A percentile compares a stretch with the other conserved stretches of the same genome.
phyloP scores from a whole-genome alignment of 768 basidiomycete genomes.

The Boletus sp. region DNA sequence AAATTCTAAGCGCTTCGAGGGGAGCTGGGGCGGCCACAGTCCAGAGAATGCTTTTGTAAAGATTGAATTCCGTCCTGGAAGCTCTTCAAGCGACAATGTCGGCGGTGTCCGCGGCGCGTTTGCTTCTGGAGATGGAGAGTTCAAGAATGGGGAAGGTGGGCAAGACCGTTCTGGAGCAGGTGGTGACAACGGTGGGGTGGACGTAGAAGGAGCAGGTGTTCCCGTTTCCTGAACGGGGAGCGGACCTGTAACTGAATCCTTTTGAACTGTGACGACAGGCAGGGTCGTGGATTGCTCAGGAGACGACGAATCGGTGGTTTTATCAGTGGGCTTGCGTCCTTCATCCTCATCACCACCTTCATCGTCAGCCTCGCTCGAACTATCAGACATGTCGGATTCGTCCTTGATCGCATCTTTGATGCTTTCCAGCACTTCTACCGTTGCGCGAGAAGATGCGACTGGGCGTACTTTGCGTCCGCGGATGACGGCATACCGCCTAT shows the following conservation, averaged over 20 bases:
- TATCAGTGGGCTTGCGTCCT: slow-evolving; percentile 30
- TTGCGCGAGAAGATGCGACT: slow-evolving; percentile 84
- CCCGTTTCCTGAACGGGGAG: slow-evolving; percentile 32
- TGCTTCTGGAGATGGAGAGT: slow-evolving; percentile 35
- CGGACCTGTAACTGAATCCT: slow-evolving; percentile 2
- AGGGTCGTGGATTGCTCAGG: slow-evolving; percentile 34
- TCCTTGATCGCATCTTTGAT: slow-evolving; percentile 92
- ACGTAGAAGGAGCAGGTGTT: slow-evolving; percentile 10
- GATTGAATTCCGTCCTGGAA: slow-evolving; percentile 60
- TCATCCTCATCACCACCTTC: slow-evolving; percentile 64
- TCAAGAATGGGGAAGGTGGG: slow-evolving; percentile 58
- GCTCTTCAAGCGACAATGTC: slow-evolving; percentile 51
- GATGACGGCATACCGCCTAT: slow-evolving; percentile 80
- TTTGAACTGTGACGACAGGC: slow-evolving; percentile 16
- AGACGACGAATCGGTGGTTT: slow-evolving; percentile 30
- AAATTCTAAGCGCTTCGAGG: slow-evolving; percentile 52
- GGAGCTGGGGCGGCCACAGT: slow-evolving; percentile 67
- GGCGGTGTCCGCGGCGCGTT: slow-evolving; percentile 46
- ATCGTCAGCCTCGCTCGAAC: slow-evolving; percentile 63
- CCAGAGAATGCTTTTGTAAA: slow-evolving; percentile 63
- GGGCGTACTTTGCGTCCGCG: slow-evolving; percentile 86
- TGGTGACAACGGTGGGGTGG: slow-evolving; percentile 28
- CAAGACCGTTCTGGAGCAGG: slow-evolving; percentile 28
- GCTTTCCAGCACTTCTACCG: slow-evolving; percentile 84
- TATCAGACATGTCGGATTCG: slow-evolving; percentile 70